phyloP scores from a whole-genome alignment of 78 protist species.

The Dictyostelium capitatum region DNA sequence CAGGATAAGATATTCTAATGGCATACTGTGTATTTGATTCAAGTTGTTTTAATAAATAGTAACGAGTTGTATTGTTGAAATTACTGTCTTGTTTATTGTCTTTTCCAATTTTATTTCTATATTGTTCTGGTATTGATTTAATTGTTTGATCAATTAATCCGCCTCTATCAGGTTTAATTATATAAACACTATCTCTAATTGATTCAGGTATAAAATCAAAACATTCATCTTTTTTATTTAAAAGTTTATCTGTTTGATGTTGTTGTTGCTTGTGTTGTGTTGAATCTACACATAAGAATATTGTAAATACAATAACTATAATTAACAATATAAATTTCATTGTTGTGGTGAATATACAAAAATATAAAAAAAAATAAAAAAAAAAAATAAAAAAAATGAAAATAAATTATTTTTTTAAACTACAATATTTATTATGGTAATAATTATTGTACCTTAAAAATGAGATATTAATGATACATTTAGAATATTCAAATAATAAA shows the following conservation, averaged over 20 bases:
- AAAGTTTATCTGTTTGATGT: neutral
- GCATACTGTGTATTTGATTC: conserved; percentile 52
- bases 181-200: neutral
- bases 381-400: too few species aligned
- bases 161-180: conserved; percentile 17
- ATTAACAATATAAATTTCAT: too few species aligned
- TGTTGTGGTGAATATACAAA: too few species aligned
- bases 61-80: neutral
- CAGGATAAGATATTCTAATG: conserved; percentile 54
- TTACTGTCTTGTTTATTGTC: neutral
- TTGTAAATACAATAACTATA: neutral
- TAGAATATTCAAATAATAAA: too few species aligned
- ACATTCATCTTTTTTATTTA: conserved; percentile 1
- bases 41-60: conserved; percentile 21
- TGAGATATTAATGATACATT: too few species aligned
- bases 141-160: conserved; percentile 28
- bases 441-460: too few species aligned
- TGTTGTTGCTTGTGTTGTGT: neutral
- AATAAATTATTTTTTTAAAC: too few species aligned
- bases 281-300: neutral
- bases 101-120: neutral
- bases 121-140: conserved; percentile 15
- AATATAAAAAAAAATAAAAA: too few species aligned
- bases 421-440: too few species aligned
- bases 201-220: neutral